Conservation (phyloP, 139 green algal genomes). For the Parachlorella kessleri region DNA sequence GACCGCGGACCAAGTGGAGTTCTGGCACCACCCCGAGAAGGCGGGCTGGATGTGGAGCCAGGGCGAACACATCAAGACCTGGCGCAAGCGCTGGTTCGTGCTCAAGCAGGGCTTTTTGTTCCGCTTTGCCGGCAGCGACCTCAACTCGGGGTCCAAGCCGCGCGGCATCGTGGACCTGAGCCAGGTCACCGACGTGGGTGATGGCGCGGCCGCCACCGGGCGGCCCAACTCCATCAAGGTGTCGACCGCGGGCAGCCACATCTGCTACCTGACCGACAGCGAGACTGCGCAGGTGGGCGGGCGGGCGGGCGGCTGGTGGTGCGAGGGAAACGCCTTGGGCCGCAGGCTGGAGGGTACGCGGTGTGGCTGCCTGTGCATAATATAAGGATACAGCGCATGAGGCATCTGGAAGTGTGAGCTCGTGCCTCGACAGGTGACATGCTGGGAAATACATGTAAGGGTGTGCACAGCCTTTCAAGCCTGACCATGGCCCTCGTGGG, state of each 20-base stretch:
- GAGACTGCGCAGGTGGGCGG: conserved; percentile 82
- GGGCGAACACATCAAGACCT: conserved; percentile 85
- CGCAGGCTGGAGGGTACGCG: background rate
- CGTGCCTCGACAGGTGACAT: too few species aligned
- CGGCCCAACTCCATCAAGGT: conserved; percentile 80
- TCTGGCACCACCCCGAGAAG: conserved; percentile 85
- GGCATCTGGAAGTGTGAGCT: too few species aligned
- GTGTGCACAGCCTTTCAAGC: too few species aligned
- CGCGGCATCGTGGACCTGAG: conserved; percentile 86
- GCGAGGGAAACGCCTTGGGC: too few species aligned
- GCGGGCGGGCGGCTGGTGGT: background rate
- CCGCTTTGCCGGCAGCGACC: conserved; percentile 76
- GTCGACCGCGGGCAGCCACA: conserved; percentile 69
- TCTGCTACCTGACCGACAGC: conserved; percentile 79
- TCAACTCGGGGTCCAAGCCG: conserved; percentile 67
- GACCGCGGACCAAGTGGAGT: conserved; percentile 85
- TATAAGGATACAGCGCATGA: too few species aligned
- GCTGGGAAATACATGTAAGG: too few species aligned
- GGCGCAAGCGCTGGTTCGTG: conserved; percentile 93
- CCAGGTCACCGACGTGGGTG: conserved; percentile 72
- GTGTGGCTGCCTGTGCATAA: too few species aligned
- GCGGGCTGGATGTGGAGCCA: conserved; percentile 89
- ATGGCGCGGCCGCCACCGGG: conserved; percentile 59
- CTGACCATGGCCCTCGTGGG: background rate
- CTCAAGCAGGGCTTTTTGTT: conserved; percentile 91